These are phyloP conservation scores for Lecanosticta acicola DNA, from an alignment of 2,329 filamentous ascomycete genomes.

Conservation along the genomic window DNA sequence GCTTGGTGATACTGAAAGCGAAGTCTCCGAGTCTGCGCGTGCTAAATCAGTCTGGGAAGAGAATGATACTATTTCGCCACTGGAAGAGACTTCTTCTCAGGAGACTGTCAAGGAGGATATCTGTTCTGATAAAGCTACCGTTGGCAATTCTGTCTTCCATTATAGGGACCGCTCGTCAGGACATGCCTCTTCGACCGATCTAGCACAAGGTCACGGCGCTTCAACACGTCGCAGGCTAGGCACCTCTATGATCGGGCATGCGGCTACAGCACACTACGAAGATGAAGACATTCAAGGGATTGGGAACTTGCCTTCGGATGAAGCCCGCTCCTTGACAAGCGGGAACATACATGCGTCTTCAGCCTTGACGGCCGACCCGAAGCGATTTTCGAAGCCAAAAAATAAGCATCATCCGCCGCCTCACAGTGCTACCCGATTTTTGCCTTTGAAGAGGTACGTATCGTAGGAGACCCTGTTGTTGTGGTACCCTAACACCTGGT, in stretches of 20 bases:
- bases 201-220: background rate
- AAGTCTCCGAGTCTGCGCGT: slow-evolving; percentile 9
- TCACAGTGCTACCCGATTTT: background rate
- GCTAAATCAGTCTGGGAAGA: background rate
- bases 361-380: background rate
- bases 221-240: background rate
- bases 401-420: background rate
- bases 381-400: background rate
- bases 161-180: background rate
- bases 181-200: background rate
- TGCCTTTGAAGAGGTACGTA: too few relatives aligned
- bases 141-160: slow-evolving; percentile 6
- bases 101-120: background rate
- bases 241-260: slow-evolving; percentile 15
- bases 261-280: slow-evolving; percentile 6
- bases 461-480: too few relatives aligned
- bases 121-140: slow-evolving; percentile 11
- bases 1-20: slow-evolving; percentile 16
- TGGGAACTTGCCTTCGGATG: background rate
- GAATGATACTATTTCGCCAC: background rate
- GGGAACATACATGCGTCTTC: slow-evolving; percentile 3
- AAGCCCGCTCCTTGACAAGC: background rate
- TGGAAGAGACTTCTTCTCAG: slow-evolving; percentile 1
- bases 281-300: slow-evolving; percentile 9
- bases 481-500: too few relatives aligned